A percentile compares a stretch with the other conserved stretches of the same genome.
Evolutionary conservation across 371 early-diverging fungal species (phyloP).

Genomic region (Enterocytospora artemiae): DNA sequence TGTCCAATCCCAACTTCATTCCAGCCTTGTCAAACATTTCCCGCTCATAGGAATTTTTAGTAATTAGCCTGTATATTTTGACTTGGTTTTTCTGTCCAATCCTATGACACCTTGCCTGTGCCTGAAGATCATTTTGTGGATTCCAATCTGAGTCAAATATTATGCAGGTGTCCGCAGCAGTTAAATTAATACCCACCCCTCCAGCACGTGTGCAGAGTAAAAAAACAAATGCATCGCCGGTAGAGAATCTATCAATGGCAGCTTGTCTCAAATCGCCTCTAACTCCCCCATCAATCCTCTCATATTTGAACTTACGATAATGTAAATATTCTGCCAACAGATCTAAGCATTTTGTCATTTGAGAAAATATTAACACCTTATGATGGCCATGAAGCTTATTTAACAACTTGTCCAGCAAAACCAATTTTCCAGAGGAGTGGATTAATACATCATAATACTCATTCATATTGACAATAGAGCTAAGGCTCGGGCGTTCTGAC

Average conservation of each 20-base stretch:
- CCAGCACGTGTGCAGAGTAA: conserved; percentile 80
- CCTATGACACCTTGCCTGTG: conserved; percentile 77
- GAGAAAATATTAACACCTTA: conserved; percentile 87
- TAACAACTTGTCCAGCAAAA: conserved; percentile 80
- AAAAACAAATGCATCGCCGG: conserved; percentile 68
- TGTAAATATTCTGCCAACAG: conserved; percentile 91
- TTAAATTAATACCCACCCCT: conserved; percentile 86
- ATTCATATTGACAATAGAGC: conserved; percentile 27
- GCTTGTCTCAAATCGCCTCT: conserved; percentile 77
- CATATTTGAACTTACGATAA: conserved; percentile 66
- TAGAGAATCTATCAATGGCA: conserved; percentile 81
- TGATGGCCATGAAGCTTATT: conserved; percentile 73
- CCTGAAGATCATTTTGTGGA: conserved; percentile 86
- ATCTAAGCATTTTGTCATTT: conserved; percentile 93
- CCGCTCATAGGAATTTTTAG: conserved; percentile 76
- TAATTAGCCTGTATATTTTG: conserved; percentile 72
- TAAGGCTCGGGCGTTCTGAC: background rate
- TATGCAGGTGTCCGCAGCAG: conserved; percentile 82
- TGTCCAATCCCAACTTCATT: conserved; percentile 76
- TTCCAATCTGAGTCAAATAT: conserved; percentile 91
- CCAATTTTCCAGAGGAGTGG: conserved; percentile 92
- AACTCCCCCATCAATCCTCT: conserved; percentile 73
- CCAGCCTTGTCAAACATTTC: conserved; percentile 89
- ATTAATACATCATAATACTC: conserved; percentile 61
- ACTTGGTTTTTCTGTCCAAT: conserved; percentile 85